phyloP scores from a whole-genome alignment of 2,329 filamentous ascomycete species.

The Huntiella abstrusa region DNA sequence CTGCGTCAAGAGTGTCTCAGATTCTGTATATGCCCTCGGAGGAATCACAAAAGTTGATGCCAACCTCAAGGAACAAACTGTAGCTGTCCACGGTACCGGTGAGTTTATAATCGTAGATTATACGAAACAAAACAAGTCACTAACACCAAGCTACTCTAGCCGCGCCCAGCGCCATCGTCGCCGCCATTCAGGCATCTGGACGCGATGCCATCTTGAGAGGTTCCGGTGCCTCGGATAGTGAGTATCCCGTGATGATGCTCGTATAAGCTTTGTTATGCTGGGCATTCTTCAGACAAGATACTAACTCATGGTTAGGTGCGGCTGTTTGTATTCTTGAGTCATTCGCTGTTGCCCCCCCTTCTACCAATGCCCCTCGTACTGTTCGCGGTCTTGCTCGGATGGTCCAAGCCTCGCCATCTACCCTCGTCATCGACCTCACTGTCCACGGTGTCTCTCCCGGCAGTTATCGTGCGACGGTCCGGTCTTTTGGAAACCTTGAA shows the following conservation, averaged over 20 bases:
- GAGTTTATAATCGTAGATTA: constrained; percentile 14
- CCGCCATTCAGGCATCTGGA: constrained; percentile 74
- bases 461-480: constrained; percentile 65
- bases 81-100: constrained; percentile 72
- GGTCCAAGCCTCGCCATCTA: constrained; percentile 66
- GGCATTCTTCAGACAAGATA: background rate
- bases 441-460: constrained; percentile 67
- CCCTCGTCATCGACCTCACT: constrained; percentile 75
- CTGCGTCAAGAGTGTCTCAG: constrained; percentile 74
- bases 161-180: constrained; percentile 74
- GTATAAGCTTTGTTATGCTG: background rate
- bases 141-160: constrained; percentile 24
- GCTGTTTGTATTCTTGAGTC: constrained; percentile 95
- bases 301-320: constrained; percentile 31
- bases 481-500: constrained; percentile 74
- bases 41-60: constrained; percentile 72
- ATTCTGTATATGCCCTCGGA: constrained; percentile 54
- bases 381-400: constrained; percentile 81
- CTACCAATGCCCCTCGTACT: constrained; percentile 27
- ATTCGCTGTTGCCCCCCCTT: constrained; percentile 36
- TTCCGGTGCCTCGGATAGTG: constrained; percentile 69
- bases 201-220: constrained; percentile 88
- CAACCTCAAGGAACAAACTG: constrained; percentile 63
- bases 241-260: background rate
- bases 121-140: too few relatives aligned